Percentiles rank a stretch among this genome's conserved stretches.
phyloP scores from a whole-genome alignment of 768 basidiomycete species.

The Lactarius quietus region DNA sequence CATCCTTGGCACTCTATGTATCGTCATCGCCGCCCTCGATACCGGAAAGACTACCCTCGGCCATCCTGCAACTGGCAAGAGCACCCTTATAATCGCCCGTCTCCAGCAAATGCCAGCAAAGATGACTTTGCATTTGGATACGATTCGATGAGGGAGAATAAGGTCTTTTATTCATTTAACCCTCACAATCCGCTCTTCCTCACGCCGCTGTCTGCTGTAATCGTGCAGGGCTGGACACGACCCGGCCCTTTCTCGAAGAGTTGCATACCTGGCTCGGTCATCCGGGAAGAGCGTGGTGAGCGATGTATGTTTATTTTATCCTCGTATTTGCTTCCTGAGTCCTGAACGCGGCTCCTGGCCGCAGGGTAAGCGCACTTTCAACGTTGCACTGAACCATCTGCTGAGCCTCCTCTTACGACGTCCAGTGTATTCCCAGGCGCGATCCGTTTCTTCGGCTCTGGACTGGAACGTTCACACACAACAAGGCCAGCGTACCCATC shows the following conservation, averaged over 20 bases:
- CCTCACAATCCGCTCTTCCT: slow-evolving; percentile 52
- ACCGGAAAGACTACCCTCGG: too few species aligned
- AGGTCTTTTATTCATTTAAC: slow-evolving; percentile 47
- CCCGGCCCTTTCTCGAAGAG: slow-evolving; percentile 87
- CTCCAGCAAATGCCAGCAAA: slow-evolving; percentile 59
- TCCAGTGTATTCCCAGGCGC: slow-evolving; percentile 60
- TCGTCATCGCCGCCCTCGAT: too few species aligned
- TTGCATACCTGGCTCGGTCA: slow-evolving; percentile 69
- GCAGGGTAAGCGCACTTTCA: slow-evolving; percentile 52
- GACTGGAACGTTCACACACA: slow-evolving; percentile 85
- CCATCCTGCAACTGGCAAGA: slow-evolving; percentile 66
- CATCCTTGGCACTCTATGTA: too few species aligned
- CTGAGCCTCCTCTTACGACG: slow-evolving; percentile 58
- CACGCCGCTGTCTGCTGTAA: slow-evolving; percentile 79
- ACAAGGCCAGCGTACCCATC: slow-evolving; percentile 80
- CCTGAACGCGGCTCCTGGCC: slow-evolving; percentile 56
- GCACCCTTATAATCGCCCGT: slow-evolving; percentile 64
- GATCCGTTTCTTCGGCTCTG: slow-evolving; percentile 77
- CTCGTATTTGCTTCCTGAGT: too few species aligned
- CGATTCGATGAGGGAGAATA: slow-evolving; percentile 93
- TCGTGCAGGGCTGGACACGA: slow-evolving; percentile 92
- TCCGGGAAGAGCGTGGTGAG: too few species aligned
- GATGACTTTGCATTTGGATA: slow-evolving; percentile 93
- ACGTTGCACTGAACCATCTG: slow-evolving; percentile 80
- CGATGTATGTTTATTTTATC: too few species aligned